phyloP scores from a whole-genome alignment of 208 protist species.

The Trypanosoma brucei region DNA sequence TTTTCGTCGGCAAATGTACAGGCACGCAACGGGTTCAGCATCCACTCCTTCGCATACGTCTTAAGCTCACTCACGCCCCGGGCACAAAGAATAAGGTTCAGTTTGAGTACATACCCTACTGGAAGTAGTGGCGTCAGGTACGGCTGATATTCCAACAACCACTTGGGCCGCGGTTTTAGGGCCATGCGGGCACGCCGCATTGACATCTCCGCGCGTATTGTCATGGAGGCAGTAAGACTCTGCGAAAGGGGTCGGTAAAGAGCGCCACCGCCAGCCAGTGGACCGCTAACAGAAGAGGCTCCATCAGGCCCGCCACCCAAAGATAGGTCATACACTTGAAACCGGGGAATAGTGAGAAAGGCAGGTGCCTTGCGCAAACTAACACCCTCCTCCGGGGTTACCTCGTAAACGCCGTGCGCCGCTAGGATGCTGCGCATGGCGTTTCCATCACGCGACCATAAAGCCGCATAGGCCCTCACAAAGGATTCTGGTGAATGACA shows the following conservation, averaged over 20 bases:
- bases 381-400: slow-evolving; percentile 51
- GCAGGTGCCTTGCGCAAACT: slow-evolving; percentile 63
- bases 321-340: slow-evolving; percentile 69
- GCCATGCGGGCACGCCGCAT: slow-evolving; percentile 58
- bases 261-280: neutral
- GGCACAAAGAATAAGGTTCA: slow-evolving; percentile 43
- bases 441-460: slow-evolving; percentile 29
- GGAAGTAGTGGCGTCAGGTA: slow-evolving; percentile 71
- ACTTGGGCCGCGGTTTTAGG: slow-evolving; percentile 39
- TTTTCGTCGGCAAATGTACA: slow-evolving; percentile 56
- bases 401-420: slow-evolving; percentile 36
- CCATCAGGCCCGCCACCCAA: neutral
- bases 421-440: slow-evolving; percentile 16
- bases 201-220: slow-evolving; percentile 50
- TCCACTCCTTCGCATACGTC: slow-evolving; percentile 48
- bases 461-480: slow-evolving; percentile 23
- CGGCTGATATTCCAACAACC: slow-evolving; percentile 61
- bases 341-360: slow-evolving; percentile 36
- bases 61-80: slow-evolving; percentile 39
- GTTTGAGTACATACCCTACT: slow-evolving; percentile 62
- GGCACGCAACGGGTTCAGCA: slow-evolving; percentile 36
- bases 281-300: neutral
- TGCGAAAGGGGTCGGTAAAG: slow-evolving; percentile 19
- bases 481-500: slow-evolving; percentile 4
- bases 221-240: slow-evolving; percentile 61